Conservation (phyloP, 441 rosid genomes). For the Pelargonium australe region DNA sequence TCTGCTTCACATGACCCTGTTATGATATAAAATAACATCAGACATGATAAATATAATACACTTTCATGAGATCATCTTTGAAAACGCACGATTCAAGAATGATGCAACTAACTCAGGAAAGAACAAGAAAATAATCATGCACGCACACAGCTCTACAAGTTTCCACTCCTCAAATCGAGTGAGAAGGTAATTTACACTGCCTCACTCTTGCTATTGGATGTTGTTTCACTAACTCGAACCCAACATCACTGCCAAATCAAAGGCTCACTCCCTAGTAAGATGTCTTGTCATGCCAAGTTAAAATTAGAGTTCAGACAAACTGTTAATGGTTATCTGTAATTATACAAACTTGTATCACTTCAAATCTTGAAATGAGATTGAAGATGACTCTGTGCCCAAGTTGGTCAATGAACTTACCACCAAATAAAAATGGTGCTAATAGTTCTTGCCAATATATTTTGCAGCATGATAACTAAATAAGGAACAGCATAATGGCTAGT, state of each 20-base stretch:
- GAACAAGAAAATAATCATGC: no score
- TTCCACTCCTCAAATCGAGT: no score
- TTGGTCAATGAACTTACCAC: background rate
- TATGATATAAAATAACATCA: slow-evolving; percentile 7
- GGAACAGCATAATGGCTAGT: background rate
- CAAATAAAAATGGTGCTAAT: background rate
- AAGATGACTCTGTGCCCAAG: background rate
- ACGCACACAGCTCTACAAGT: no score
- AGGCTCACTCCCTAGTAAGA: no score
- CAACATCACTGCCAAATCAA: no score
- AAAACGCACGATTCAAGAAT: background rate
- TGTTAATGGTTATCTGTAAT: background rate
- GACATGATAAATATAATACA: background rate
- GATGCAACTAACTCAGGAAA: background rate
- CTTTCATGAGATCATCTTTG: slow-evolving; percentile 19
- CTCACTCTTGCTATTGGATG: no score
- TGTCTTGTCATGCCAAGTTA: background rate
- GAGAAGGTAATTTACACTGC: no score
- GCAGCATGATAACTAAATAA: background rate
- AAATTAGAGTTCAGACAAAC: background rate
- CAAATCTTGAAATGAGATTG: no score
- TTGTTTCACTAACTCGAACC: no score
- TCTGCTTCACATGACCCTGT: slow-evolving; percentile 88
- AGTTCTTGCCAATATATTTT: background rate
- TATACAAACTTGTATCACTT: background rate